Evolutionary conservation across 75 land plant species (phyloP), one percentile per base, ranked within the genome.

Genomic region (Gnetum montanum): DNA sequence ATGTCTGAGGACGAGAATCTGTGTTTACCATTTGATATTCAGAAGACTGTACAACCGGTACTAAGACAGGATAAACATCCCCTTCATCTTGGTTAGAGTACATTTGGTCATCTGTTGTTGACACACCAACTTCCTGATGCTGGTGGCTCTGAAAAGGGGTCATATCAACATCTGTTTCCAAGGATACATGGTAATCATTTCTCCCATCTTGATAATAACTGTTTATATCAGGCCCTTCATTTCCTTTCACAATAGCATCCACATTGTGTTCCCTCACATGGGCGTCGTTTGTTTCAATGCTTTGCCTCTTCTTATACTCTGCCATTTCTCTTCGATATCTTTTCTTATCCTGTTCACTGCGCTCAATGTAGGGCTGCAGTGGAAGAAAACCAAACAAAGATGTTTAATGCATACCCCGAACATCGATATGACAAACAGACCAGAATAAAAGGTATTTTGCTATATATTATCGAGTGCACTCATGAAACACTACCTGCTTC

Each of bases 121-220:
- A 16, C 12, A 40, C 43, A 40, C n/a, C 43, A 11, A 12, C 43
- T 40, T 40, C 43, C n/a, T 40, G 43, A 13, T 40, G 43, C 43
- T 40, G 43, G n/a, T 40, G 43, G 16, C 12, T 40, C 12, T 40
- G 43, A 16, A 40, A 40, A 40, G 43, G n/a, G n/a, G 12, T 40
- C 43, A 28, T 16, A 24, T 58, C 61, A 34, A n/a, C 18, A 43
- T 41, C 61, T 29, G 28, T 46, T 15, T 58, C 61, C 61, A 58
- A 43, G n/a, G 61, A 58, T 25, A 58, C 61, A 58, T 58, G 61
- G 28, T 58, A 58, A 43, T 58, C 61, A 24, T 58, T 45, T 12
- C 47, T 58, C 31, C 15, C 61, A 41, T 58, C 46, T 15, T 58
- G 43, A 40, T 40, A 40, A 3, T 13, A 58, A 11, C 15, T 41